Conservation (phyloP, 805 yeast genomes). For the Grigorovia yakushimaensis region DNA sequence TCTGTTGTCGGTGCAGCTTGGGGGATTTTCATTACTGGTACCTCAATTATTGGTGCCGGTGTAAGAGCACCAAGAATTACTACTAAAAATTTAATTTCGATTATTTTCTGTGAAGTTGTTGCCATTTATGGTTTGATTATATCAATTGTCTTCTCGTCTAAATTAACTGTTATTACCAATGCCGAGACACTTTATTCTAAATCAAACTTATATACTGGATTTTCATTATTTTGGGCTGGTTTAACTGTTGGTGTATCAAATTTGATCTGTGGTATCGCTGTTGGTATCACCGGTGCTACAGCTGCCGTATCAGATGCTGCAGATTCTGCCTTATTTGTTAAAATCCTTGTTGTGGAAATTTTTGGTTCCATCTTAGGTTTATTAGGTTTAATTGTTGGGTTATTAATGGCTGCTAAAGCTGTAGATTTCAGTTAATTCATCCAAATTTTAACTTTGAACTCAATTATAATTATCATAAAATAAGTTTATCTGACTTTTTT, state of each 20-base stretch:
- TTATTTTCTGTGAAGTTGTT: constrained; percentile 97
- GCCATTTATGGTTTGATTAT: constrained; percentile 96
- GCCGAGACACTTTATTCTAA: constrained; percentile 57
- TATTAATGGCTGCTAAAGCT: constrained; percentile 94
- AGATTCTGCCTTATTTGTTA: constrained; percentile 87
- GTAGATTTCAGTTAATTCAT: constrained; percentile 56
- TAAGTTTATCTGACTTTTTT: no score
- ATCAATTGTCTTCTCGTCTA: constrained; percentile 94
- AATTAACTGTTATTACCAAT: constrained; percentile 54
- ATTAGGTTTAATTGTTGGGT: constrained; percentile 92
- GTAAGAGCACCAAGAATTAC: constrained; percentile 96
- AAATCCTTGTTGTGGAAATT: constrained; percentile 92
- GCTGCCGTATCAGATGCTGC: constrained; percentile 98
- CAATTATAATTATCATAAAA: no score
- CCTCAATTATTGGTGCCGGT: constrained; percentile 95
- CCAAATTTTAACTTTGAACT: not conserved
- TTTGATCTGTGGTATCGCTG: constrained; percentile 93
- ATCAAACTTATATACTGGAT: constrained; percentile 89
- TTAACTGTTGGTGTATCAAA: constrained; percentile 89
- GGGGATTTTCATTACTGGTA: constrained; percentile 96
- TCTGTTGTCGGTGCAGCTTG: constrained; percentile 97
- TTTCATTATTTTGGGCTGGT: constrained; percentile 96
- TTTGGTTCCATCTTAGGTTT: constrained; percentile 94
- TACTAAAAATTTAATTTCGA: constrained; percentile 90
- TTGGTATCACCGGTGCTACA: constrained; percentile 96